Evolutionary conservation across 2,329 filamentous ascomycete genomes (phyloP).

Genomic region (Nemania sp.): DNA sequence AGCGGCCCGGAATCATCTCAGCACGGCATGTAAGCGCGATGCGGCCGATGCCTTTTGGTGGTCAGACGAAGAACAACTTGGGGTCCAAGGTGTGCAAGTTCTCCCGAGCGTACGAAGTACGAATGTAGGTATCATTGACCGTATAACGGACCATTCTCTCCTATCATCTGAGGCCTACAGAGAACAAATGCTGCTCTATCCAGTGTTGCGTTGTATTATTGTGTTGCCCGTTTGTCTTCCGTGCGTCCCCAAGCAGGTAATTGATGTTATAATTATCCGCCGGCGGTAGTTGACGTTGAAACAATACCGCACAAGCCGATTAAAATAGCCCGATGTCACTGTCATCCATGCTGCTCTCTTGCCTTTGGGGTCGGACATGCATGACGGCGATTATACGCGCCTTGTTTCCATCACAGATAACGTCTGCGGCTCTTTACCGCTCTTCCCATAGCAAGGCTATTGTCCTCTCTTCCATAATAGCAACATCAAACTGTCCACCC

Average conservation of each 20-base stretch:
- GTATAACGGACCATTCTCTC: background rate
- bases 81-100: constrained; percentile 7
- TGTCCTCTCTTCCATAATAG: too few relatives aligned
- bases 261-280: background rate
- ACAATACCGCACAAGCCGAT: too few relatives aligned
- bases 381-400: too few relatives aligned
- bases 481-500: too few relatives aligned
- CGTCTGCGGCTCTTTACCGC: too few relatives aligned
- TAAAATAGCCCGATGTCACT: too few relatives aligned
- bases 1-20: background rate
- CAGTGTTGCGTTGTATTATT: background rate
- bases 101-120: background rate
- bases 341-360: too few relatives aligned
- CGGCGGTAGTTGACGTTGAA: background rate
- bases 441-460: too few relatives aligned
- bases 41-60: background rate
- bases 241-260: background rate
- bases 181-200: background rate
- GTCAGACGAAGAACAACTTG: constrained; percentile 12
- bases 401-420: too few relatives aligned
- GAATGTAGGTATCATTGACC: background rate
- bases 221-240: background rate
- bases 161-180: background rate
- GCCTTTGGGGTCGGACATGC: too few relatives aligned
- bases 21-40: too few relatives aligned